Evolutionary conservation across 2,329 filamentous ascomycete species (phyloP), one percentile per base, ranked within the genome.

Genomic region (Fusarium udum): DNA sequence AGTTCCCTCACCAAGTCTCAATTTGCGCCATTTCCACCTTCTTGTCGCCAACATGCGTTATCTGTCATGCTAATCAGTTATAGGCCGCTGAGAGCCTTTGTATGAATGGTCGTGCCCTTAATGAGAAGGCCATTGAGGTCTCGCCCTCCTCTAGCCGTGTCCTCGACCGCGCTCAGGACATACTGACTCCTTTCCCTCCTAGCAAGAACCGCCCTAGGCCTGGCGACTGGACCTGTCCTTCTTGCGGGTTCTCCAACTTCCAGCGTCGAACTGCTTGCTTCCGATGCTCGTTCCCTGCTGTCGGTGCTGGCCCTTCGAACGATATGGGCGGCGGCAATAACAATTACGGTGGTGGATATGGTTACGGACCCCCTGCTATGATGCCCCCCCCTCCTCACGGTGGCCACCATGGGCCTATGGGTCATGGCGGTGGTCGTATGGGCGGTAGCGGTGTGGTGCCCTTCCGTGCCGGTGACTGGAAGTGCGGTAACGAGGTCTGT

Each of bases 231-330:
- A 98, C 95, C 68, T 99, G 96, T 87, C 96, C 96, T 51, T 98
- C 95, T 59, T 99, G 96, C 80, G 96, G 96, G 69, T 99, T 99
- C 86, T 98, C 95, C 79, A 99, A 99, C 88, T 99, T 99, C 87
- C 96, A 99, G 85, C 94, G 96, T 79, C 94, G 96, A 77, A 98
- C 96, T 24, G 96, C 95, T 59, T 99, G 96, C 84, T 99, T 99
- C 92, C 93, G 96, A 78, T 99, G 96, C 87, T 98, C 95, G 3
- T 99, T 97, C 90, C 95, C 96, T n/a, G 95, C 96, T 32, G 94
- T 97, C 83, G 92, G 92, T 71, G 91, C 92, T 40, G 92, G 91
- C 22, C 93, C 92, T 40, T 90, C 89, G 45, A 88, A 87, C 62
- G 93, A 95, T 78, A 85, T 86, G 81, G 87, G 88, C 40, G 84